Evolutionary conservation across 2,329 filamentous ascomycete genomes (phyloP).

Genomic region (Fusarium sp.): DNA sequence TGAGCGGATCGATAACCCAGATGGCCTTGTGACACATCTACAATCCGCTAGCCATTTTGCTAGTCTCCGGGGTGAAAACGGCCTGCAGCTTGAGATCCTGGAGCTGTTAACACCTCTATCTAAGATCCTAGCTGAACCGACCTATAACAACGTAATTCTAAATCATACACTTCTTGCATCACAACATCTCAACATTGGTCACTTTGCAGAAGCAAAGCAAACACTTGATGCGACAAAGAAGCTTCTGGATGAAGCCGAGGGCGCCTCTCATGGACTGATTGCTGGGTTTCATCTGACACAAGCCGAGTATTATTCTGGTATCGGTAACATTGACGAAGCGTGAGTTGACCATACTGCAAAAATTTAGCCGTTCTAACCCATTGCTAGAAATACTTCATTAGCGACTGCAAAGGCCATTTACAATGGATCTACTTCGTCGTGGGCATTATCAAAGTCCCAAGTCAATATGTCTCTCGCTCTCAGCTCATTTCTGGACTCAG

Average conservation of each 20-base stretch:
- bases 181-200: slow-evolving; percentile 67
- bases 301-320: slow-evolving; percentile 78
- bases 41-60: slow-evolving; percentile 65
- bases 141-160: slow-evolving; percentile 57
- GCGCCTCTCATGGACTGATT: slow-evolving; percentile 55
- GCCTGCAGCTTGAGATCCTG: slow-evolving; percentile 60
- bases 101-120: slow-evolving; percentile 61
- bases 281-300: slow-evolving; percentile 75
- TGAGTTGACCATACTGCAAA: slow-evolving; percentile 44
- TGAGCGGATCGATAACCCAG: slow-evolving; percentile 62
- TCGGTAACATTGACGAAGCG: slow-evolving; percentile 74
- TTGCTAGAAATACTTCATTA: slow-evolving; percentile 49
- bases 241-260: slow-evolving; percentile 56
- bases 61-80: slow-evolving; percentile 63
- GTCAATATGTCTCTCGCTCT: slow-evolving; percentile 50
- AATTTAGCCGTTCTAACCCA: slow-evolving; percentile 22
- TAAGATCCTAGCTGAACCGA: slow-evolving; percentile 50
- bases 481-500: slow-evolving; percentile 69
- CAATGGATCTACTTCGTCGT: slow-evolving; percentile 47
- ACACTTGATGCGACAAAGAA: slow-evolving; percentile 69
- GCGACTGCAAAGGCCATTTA: slow-evolving; percentile 57
- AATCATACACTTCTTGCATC: slow-evolving; percentile 63
- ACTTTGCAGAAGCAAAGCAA: slow-evolving; percentile 62
- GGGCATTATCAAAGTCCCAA: slow-evolving; percentile 52
- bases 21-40: slow-evolving; percentile 63